Percentiles rank a stretch among this genome's conserved stretches.
These are phyloP conservation scores for Pestalotiopsis sp. DNA, from an alignment of 2,329 filamentous ascomycete genomes.

Conservation along the genomic window DNA sequence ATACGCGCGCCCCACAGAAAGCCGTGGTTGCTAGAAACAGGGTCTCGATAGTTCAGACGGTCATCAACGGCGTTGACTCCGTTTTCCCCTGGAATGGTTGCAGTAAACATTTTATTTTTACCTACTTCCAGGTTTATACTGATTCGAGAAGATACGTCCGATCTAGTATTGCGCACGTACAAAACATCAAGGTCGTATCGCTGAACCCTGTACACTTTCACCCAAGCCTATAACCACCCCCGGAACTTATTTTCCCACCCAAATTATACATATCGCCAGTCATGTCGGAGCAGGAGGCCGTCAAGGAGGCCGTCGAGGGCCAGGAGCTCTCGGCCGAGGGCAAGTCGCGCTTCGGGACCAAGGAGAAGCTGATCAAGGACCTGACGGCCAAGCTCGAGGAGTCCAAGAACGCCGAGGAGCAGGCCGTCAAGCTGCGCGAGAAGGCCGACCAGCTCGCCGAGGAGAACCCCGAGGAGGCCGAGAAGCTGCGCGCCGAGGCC, in stretches of 20 bases:
- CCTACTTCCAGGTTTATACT: background rate
- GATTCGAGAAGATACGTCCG: background rate
- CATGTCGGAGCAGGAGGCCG: constrained; percentile 2
- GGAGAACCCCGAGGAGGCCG: constrained; percentile 26
- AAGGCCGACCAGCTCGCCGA: constrained; percentile 27
- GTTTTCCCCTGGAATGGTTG: background rate
- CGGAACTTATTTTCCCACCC: background rate
- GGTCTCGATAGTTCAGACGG: constrained; percentile 6
- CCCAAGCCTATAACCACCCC: background rate
- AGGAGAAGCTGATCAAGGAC: constrained; percentile 30
- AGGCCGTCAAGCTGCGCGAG: constrained; percentile 29
- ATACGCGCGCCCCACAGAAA: constrained; percentile 7
- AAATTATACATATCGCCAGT: background rate
- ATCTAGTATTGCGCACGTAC: background rate
- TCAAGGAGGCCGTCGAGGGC: background rate
- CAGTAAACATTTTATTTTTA: background rate
- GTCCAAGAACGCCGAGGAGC: constrained; percentile 30
- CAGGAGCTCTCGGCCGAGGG: constrained; percentile 1
- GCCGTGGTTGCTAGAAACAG: background rate
- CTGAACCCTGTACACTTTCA: background rate
- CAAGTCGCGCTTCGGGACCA: constrained; percentile 5
- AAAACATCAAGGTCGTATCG: background rate
- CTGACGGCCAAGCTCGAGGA: constrained; percentile 32
- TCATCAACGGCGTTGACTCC: background rate
- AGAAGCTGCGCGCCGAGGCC: constrained; percentile 30